Evolutionary conservation across 2,329 filamentous ascomycete species (phyloP), one percentile per base, ranked within the genome.

Genomic region (Epichloe uncinata): DNA sequence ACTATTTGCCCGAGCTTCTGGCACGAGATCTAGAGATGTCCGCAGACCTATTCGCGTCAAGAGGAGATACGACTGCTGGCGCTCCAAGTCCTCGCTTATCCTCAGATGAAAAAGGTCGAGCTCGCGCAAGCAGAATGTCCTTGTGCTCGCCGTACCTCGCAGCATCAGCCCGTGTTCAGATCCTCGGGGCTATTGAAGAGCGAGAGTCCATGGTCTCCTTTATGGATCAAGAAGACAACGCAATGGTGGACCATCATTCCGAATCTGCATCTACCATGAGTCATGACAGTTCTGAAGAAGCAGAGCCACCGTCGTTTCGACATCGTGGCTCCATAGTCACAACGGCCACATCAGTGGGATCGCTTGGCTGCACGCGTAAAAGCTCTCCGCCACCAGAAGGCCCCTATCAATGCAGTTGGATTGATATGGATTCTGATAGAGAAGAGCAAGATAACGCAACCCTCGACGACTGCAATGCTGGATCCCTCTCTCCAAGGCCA

Each of bases 1-100:
- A 69, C 58, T 79, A 73, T 61, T 64, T 81, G 16, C 73, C 77
- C 2, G 78, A 81, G 61, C 56, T 78, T 38, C 64, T 81, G n/a
- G 77, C 70, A 6, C 69, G 67, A 52, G 75, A 81, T 54, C 63
- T 80, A 43, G 72, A 77, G 57, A 57, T 67, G 20, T 77, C 73
- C 16, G 65, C 65, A 47, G 62, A 66, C 9, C 58, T 76, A 26
- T 79, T 79, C 50, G 63, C 63, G 26, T 68, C 73, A 13, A 74
- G 66, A 57, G 72, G 66, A 57, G 72, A 71, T 51, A 72, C 79
- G 69, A 76, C 75, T 5, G 70, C 75, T 20, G 76, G 76, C 8
- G 57, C 66, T 8, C 76, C 77, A 1, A 61, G 63, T 11, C 61
- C 61, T 36, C 58, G 61, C 3, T 58, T 73, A 15, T 64, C 65